phyloP scores from a whole-genome alignment of 83 land plant species.

The Larix sibirica region DNA sequence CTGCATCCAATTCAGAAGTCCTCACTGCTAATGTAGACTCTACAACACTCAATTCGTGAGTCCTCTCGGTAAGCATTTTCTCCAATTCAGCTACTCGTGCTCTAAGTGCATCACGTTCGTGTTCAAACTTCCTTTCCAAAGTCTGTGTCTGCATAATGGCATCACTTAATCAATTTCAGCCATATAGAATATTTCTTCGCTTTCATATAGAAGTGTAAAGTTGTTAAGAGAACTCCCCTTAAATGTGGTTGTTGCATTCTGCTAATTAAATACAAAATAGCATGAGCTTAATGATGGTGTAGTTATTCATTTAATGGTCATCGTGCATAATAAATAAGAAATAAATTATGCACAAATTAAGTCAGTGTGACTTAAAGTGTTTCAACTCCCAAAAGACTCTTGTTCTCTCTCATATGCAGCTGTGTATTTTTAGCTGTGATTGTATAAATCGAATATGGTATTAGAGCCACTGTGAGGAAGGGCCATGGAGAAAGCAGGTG shows the following conservation, averaged over 20 bases:
- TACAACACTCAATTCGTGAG: slow-evolving; percentile 44
- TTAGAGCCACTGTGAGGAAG: too few species aligned
- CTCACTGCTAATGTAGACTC: slow-evolving; percentile 52
- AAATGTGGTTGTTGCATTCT: not conserved
- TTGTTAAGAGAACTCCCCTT: not conserved
- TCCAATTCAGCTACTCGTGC: slow-evolving; percentile 60
- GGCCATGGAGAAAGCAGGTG: too few species aligned
- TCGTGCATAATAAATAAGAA: too few species aligned
- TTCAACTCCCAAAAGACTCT: too few species aligned
- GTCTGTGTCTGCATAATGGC: slow-evolving; percentile 36
- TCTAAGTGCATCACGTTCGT: slow-evolving; percentile 59
- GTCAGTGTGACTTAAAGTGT: too few species aligned
- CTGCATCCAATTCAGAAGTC: slow-evolving; percentile 50
- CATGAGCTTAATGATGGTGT: not conserved
- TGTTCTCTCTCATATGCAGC: too few species aligned
- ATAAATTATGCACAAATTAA: too few species aligned
- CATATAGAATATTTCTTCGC: not conserved
- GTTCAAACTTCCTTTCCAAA: slow-evolving; percentile 51
- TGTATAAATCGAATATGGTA: too few species aligned
- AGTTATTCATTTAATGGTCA: too few species aligned
- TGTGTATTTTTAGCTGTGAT: too few species aligned
- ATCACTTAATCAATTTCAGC: not conserved
- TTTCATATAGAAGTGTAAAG: not conserved
- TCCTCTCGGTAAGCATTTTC: slow-evolving; percentile 48
- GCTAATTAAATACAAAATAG: not conserved